Base-by-base conservation (phyloP, 2,329 filamentous ascomycete genomes). In the Colletotrichum tropicicola region DNA sequence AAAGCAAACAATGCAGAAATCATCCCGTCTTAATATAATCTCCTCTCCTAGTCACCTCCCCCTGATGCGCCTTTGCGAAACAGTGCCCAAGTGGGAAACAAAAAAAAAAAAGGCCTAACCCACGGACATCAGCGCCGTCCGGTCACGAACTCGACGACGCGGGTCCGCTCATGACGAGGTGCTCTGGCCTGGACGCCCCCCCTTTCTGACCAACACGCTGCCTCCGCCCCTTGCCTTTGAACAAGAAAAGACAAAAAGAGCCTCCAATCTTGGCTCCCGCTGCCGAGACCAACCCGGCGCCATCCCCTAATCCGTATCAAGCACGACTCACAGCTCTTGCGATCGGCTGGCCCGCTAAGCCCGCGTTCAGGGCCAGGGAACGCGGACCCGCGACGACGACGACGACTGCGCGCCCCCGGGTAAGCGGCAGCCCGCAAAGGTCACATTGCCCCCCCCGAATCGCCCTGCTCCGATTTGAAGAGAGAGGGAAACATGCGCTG, bases 261-360 rank as follows among this genome's bases (percentile, higher is more conserved):
- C 61, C 61, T 61, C 61, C 57, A 61, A 65, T 55, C 61, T 65
- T 65, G 57, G 61, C 61, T 61, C 57, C 61, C 57, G 61, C 57
- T 6, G 15, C 23, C 48, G 37, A 23, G 57, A 53, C 17, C 17
- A 19, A 30, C 56, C 6, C 43, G 25, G 28, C 12, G n/a, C 28
- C 41, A 23, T 12, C 17, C 19, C 21, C 10, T 21, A 25, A 25
- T 25, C 43, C 10, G 23, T n/a, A n/a, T 10, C 21, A 44, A 23
- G 17, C 17, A 23, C 28, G 39, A 25, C n/a, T 55, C 39, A 45
- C 52, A 41, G 13, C 37, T 13, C n/a, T n/a, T n/a, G n/a, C n/a
- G n/a, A n/a, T n/a, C n/a, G n/a, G n/a, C n/a, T n/a, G n/a, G n/a
- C n/a, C n/a, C n/a, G n/a, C n/a, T n/a, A n/a, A n/a, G n/a, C n/a